phyloP scores from a whole-genome alignment of 805 yeast genomes.

The Ogataea pilisensis region DNA sequence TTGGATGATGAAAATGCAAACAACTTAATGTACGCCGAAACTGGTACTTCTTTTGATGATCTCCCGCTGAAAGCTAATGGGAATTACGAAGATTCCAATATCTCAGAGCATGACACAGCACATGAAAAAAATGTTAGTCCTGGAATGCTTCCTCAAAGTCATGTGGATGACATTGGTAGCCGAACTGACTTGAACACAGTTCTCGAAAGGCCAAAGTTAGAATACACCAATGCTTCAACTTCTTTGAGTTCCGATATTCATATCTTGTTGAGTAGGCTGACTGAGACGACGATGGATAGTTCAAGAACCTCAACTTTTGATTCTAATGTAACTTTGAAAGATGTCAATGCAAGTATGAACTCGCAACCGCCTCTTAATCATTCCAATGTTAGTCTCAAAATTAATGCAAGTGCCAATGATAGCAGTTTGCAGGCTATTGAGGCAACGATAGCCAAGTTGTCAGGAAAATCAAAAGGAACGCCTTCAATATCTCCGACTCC shows the following conservation, averaged over 20 bases:
- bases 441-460: conserved; percentile 2
- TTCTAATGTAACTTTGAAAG: conserved; percentile 12
- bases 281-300: background rate
- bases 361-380: background rate
- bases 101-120: conserved; percentile 19
- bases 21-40: too few species aligned
- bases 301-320: conserved; percentile 15
- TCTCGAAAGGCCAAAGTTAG: background rate
- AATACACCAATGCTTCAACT: background rate
- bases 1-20: conserved; percentile 1
- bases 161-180: background rate
- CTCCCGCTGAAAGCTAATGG: conserved; percentile 6
- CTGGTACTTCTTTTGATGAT: conserved; percentile 1
- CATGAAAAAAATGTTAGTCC: conserved; percentile 12
- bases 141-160: conserved; percentile 4
- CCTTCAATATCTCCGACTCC: background rate
- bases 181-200: too few species aligned
- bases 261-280: conserved; percentile 2
- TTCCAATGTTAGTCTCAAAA: background rate
- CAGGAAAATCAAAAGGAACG: background rate
- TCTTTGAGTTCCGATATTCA: conserved; percentile 13
- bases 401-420: background rate
- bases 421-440: background rate
- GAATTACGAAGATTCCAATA: conserved; percentile 4
- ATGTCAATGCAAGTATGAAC: background rate